Evolutionary conservation across 371 early-diverging fungal genomes (phyloP).

Genomic region (Zychaea mexicana): DNA sequence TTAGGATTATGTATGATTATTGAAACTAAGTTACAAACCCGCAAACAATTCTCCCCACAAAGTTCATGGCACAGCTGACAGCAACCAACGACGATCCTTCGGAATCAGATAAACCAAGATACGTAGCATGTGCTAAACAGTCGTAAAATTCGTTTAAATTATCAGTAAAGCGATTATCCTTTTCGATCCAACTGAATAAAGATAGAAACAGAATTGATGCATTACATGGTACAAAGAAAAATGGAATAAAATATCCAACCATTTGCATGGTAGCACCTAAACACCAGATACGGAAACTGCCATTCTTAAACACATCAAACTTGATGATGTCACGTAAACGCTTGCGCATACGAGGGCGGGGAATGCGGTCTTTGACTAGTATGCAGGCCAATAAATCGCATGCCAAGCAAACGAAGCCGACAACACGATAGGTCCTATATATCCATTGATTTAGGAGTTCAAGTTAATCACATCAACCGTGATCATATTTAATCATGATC

Average conservation of each 20-base stretch:
- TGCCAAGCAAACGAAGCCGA: constrained; percentile 18
- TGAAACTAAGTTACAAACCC: too few species aligned
- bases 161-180: too few species aligned
- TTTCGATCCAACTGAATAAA: too few species aligned
- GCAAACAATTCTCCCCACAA: constrained; percentile 55
- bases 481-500: too few species aligned
- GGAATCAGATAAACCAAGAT: constrained; percentile 22
- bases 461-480: too few species aligned
- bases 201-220: not conserved
- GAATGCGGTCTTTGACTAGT: constrained; percentile 15
- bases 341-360: not conserved
- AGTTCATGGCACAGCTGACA: constrained; percentile 55
- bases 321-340: constrained; percentile 14
- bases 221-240: constrained; percentile 41
- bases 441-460: too few species aligned
- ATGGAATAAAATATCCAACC: constrained; percentile 41
- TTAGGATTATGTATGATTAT: too few species aligned
- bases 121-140: constrained; percentile 31
- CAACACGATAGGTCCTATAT: constrained; percentile 32
- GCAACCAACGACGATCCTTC: constrained; percentile 41
- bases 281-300: constrained; percentile 26
- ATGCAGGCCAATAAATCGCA: constrained; percentile 16
- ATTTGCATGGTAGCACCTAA: constrained; percentile 32
- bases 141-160: too few species aligned
- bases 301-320: constrained; percentile 16